These are phyloP conservation scores for Solioccasus polychromus DNA, from an alignment of 768 basidiomycete species.

Conservation along the genomic window DNA sequence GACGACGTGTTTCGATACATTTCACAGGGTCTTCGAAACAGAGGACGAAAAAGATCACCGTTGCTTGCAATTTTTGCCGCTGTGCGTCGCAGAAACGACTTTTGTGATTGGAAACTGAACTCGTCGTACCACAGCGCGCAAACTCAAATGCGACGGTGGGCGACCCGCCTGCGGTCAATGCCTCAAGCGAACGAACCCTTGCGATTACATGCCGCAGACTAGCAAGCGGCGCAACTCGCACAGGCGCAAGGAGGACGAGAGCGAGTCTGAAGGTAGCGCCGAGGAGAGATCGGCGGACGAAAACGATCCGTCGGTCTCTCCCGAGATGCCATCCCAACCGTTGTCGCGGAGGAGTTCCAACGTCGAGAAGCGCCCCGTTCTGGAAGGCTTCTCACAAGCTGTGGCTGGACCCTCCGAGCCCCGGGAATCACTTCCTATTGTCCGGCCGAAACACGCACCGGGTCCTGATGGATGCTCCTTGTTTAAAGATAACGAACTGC, in stretches of 20 bases:
- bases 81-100: slow-evolving; percentile 49
- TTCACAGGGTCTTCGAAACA: slow-evolving; percentile 56
- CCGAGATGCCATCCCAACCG: slow-evolving; percentile 36
- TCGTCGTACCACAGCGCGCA: slow-evolving; percentile 55
- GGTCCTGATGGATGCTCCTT: slow-evolving; percentile 38
- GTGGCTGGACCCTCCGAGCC: slow-evolving; percentile 39
- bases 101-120: slow-evolving; percentile 14
- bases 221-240: slow-evolving; percentile 70
- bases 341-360: slow-evolving; percentile 36
- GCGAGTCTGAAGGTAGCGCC: slow-evolving; percentile 60
- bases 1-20: slow-evolving; percentile 14
- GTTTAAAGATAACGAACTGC: slow-evolving; percentile 63
- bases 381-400: slow-evolving; percentile 30
- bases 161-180: slow-evolving; percentile 83
- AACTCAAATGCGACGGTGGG: slow-evolving; percentile 86
- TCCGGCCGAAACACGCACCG: slow-evolving; percentile 28
- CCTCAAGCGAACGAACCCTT: slow-evolving; percentile 70
- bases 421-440: slow-evolving; percentile 39
- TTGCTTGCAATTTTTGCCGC: slow-evolving; percentile 89
- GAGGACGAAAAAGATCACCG: slow-evolving; percentile 82
- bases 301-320: slow-evolving; percentile 57
- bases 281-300: slow-evolving; percentile 55
- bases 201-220: slow-evolving; percentile 74
- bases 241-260: slow-evolving; percentile 59
- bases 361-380: slow-evolving; percentile 33